These are phyloP conservation scores for Tagetes patula DNA, from an alignment of 129 eudicot genomes.

Conservation along the genomic window DNA sequence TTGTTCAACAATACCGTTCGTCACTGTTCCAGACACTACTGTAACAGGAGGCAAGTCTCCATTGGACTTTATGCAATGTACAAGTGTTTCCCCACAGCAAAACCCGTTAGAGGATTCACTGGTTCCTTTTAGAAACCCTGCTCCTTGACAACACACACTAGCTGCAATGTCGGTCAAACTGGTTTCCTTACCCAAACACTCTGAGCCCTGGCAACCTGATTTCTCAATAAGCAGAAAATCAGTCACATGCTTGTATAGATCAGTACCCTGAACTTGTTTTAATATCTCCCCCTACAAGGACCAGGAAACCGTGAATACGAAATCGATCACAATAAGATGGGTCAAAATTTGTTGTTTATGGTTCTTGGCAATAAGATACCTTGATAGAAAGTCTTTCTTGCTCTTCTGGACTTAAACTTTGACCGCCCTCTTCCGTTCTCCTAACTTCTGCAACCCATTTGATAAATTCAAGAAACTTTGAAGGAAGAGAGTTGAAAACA, in stretches of 20 bases:
- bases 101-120: constrained; percentile 46
- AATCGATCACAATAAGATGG: constrained; percentile 6
- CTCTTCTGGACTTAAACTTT: constrained; percentile 80
- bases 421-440: constrained; percentile 70
- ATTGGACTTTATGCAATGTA: constrained; percentile 57
- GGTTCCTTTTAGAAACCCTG: constrained; percentile 64
- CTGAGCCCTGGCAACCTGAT: constrained; percentile 40
- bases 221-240: constrained; percentile 47
- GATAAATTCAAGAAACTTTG: constrained; percentile 79
- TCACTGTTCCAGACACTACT: constrained; percentile 79
- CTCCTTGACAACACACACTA: constrained; percentile 90
- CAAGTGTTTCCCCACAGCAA: constrained; percentile 67
- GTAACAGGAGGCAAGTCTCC: constrained; percentile 54
- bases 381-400: constrained; percentile 65
- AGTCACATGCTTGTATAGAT: constrained; percentile 62
- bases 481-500: constrained; percentile 70
- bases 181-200: constrained; percentile 34
- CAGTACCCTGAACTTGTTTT: constrained; percentile 84
- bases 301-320: background rate
- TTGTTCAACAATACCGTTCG: constrained; percentile 52
- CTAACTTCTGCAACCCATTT: constrained; percentile 98
- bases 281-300: constrained; percentile 78
- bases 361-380: constrained; percentile 40
- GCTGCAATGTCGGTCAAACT: constrained; percentile 74
- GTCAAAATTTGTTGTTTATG: background rate